Conservation (phyloP, 23 red algal genomes). For the Chondrus crispus region DNA sequence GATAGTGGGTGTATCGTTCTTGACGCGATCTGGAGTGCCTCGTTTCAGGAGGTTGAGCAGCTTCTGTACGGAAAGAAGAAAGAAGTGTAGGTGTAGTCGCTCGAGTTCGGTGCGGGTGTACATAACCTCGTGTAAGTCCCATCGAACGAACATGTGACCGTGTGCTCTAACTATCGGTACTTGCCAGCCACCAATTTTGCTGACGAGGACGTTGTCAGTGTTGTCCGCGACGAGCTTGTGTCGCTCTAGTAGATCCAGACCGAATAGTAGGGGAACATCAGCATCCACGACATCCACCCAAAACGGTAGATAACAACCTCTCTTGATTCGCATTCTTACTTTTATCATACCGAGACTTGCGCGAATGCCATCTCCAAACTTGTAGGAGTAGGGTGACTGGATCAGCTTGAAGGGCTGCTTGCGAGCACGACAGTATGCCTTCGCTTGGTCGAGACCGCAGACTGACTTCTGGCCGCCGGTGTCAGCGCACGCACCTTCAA, state of each 20-base stretch:
- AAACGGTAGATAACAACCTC: background rate
- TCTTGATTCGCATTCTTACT: background rate
- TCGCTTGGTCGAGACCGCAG: background rate
- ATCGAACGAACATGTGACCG: background rate
- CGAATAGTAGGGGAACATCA: slow-evolving; percentile 2
- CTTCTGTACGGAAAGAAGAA: background rate
- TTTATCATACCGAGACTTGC: background rate
- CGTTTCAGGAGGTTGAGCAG: background rate
- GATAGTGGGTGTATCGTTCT: background rate
- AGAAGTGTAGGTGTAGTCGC: slow-evolving; percentile 6
- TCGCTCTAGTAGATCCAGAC: background rate
- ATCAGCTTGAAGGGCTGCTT: background rate
- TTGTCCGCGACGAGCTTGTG: background rate
- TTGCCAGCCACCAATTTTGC: background rate
- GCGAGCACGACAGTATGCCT: background rate
- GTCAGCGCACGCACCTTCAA: background rate
- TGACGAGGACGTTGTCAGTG: background rate
- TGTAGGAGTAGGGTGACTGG: background rate
- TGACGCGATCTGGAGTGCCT: background rate
- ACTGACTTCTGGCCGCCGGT: background rate
- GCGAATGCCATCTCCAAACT: background rate
- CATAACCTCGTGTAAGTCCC: background rate
- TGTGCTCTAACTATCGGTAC: background rate
- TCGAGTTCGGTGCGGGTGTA: background rate
- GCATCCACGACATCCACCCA: slow-evolving; percentile 10